phyloP scores from a whole-genome alignment of 495 filamentous ascomycete species.

The Tuber umbilicatum region DNA sequence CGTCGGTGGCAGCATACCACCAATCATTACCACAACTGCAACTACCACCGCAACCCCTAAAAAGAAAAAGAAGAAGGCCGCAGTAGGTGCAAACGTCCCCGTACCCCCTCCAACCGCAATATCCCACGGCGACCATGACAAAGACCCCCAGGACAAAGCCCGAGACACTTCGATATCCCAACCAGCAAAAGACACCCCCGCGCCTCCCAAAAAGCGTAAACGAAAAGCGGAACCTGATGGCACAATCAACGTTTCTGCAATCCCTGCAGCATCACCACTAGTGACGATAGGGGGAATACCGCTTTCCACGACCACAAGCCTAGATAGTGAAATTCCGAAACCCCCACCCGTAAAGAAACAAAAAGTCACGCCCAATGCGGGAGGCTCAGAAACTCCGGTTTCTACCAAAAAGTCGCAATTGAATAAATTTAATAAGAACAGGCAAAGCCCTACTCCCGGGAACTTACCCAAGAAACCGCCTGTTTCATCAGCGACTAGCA shows the following conservation, averaged over 20 bases:
- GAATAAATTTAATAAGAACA: conserved; percentile 24
- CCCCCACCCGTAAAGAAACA: conserved; percentile 32
- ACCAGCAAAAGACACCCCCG: conserved; percentile 8
- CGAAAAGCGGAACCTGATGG: conserved; percentile 26
- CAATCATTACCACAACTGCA: neutral
- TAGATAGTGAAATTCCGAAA: conserved; percentile 13
- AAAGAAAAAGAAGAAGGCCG: conserved; percentile 38
- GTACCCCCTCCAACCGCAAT: conserved; percentile 8
- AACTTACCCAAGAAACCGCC: conserved; percentile 7
- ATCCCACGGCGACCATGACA: conserved; percentile 4
- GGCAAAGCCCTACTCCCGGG: conserved; percentile 29
- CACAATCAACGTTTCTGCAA: neutral
- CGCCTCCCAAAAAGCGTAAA: conserved; percentile 36
- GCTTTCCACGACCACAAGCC: neutral
- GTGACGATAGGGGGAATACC: neutral
- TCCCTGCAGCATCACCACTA: neutral
- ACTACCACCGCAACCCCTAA: conserved; percentile 23
- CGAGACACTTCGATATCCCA: conserved; percentile 15
- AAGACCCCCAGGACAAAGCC: conserved; percentile 20
- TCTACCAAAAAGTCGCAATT: conserved; percentile 30
- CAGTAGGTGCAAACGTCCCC: neutral
- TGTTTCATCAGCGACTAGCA: neutral
- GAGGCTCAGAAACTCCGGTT: conserved; percentile 2
- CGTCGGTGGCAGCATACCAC: neutral
- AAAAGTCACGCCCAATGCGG: conserved; percentile 12